phyloP scores from a whole-genome alignment of 768 basidiomycete genomes.

The Trametes cinnabarina region DNA sequence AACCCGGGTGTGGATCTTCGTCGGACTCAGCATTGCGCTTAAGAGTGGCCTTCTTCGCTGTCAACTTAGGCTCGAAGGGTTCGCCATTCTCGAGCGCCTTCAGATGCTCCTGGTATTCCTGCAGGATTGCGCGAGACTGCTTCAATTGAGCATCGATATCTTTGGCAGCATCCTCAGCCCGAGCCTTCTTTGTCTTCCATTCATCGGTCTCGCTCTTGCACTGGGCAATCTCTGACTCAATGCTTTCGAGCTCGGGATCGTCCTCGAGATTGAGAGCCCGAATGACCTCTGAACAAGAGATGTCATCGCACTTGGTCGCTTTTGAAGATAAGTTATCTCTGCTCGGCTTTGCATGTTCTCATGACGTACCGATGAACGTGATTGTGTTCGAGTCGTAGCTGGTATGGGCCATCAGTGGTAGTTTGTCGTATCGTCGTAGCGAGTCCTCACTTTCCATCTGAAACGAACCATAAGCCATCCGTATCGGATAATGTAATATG shows the following conservation, averaged over 20 bases:
- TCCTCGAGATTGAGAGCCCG: conserved; percentile 48
- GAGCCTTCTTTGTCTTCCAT: conserved; percentile 42
- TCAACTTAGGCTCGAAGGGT: conserved; percentile 42
- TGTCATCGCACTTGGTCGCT: conserved; percentile 66
- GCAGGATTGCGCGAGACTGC: conserved; percentile 33
- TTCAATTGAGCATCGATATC: conserved; percentile 42
- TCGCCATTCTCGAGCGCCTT: conserved; percentile 46
- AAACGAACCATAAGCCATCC: no score
- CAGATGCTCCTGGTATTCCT: conserved; percentile 46
- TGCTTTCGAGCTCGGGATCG: conserved; percentile 49
- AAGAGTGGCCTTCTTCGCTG: conserved; percentile 27
- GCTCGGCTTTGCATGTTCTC: background rate
- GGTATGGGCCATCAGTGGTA: no score
- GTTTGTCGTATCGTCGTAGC: no score
- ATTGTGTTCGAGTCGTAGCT: conserved; percentile 60
- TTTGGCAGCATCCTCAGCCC: conserved; percentile 40
- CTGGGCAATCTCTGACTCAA: conserved; percentile 45
- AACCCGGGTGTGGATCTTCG: no score
- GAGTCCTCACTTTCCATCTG: conserved; percentile 55
- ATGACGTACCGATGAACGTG: conserved; percentile 55
- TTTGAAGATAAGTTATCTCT: background rate
- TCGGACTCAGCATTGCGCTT: background rate
- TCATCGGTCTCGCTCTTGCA: conserved; percentile 36
- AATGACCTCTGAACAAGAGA: conserved; percentile 59
- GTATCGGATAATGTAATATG: background rate